These are phyloP conservation scores for Pythium guiyangense DNA, from an alignment of 352 stramenopile species.

Conservation along the genomic window DNA sequence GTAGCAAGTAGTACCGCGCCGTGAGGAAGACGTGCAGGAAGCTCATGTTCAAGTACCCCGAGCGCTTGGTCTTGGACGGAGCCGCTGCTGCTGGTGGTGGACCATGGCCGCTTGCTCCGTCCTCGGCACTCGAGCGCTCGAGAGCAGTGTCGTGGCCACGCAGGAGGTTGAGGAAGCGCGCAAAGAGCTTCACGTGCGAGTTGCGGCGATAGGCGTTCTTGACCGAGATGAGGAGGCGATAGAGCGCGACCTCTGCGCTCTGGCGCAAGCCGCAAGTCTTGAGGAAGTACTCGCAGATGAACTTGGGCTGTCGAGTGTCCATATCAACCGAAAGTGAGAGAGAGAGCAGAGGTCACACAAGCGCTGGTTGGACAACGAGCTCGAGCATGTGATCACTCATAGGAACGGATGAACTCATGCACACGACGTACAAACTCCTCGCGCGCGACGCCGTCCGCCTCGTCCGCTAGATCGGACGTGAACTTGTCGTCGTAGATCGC, in stretches of 20 bases:
- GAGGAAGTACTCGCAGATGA: slow-evolving; percentile 71
- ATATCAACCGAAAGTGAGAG: neutral
- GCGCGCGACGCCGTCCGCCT: slow-evolving; percentile 50
- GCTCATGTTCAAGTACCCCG: slow-evolving; percentile 42
- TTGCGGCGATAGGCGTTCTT: slow-evolving; percentile 45
- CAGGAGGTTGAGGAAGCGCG: slow-evolving; percentile 52
- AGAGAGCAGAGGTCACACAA: neutral
- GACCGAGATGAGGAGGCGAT: slow-evolving; percentile 65
- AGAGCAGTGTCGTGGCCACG: slow-evolving; percentile 9
- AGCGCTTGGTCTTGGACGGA: slow-evolving; percentile 19
- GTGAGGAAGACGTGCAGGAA: slow-evolving; percentile 69
- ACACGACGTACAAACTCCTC: slow-evolving; percentile 44
- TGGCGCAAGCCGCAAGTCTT: slow-evolving; percentile 61
- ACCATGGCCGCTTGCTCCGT: neutral
- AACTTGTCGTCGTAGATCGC: slow-evolving; percentile 80
- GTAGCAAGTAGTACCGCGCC: slow-evolving; percentile 39
- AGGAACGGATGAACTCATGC: neutral
- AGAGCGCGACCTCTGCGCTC: slow-evolving; percentile 59
- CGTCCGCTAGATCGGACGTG: slow-evolving; percentile 46
- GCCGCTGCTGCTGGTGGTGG: neutral
- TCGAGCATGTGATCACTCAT: no score
- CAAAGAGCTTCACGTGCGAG: slow-evolving; percentile 63
- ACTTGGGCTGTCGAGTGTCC: slow-evolving; percentile 43
- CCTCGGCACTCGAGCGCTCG: neutral
- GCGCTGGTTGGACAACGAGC: no score